Conservation (phyloP, 306 rosid genomes). For the Purshia tridentata region DNA sequence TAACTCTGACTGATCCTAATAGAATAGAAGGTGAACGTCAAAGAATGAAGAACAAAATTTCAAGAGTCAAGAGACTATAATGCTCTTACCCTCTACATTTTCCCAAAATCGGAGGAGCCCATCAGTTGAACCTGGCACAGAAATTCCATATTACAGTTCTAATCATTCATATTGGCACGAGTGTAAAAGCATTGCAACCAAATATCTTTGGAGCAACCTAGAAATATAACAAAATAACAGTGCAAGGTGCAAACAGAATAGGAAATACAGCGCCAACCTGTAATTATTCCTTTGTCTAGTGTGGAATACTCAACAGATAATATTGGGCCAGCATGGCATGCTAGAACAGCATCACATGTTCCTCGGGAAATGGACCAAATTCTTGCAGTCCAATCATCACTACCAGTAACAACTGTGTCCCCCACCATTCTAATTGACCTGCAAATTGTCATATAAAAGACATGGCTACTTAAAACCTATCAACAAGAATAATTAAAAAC, state of each 20-base stretch:
- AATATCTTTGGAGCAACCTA: not conserved
- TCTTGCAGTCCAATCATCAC: slow-evolving; percentile 99
- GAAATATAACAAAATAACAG: slow-evolving; percentile 8
- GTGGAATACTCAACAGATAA: slow-evolving; percentile 84
- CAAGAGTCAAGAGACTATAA: slow-evolving; percentile 21
- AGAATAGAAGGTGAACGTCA: slow-evolving; percentile 13
- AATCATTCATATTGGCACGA: not conserved
- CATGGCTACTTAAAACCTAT: slow-evolving; percentile 15
- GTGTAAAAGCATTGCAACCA: not conserved
- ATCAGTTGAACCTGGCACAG: slow-evolving; percentile 83
- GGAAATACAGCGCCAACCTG: slow-evolving; percentile 45
- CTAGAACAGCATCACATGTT: slow-evolving; percentile 95
- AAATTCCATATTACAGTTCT: slow-evolving; percentile 22
- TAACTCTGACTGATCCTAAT: not conserved
- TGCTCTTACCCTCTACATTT: slow-evolving; percentile 78
- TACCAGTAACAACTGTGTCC: slow-evolving; percentile 89
- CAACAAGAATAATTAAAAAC: slow-evolving; percentile 4
- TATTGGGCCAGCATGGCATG: slow-evolving; percentile 98
- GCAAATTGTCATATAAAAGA: slow-evolving; percentile 33
- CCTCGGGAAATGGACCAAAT: slow-evolving; percentile 93
- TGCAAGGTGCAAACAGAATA: slow-evolving; percentile 19
- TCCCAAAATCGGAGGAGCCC: slow-evolving; percentile 98
- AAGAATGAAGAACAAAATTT: slow-evolving; percentile 21
- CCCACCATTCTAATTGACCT: slow-evolving; percentile 97
- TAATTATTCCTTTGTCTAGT: slow-evolving; percentile 85